Percentiles rank a stretch among this genome's conserved stretches.
Conservation (phyloP, 2,329 filamentous ascomycete genomes). For the Exophiala spinifera region DNA sequence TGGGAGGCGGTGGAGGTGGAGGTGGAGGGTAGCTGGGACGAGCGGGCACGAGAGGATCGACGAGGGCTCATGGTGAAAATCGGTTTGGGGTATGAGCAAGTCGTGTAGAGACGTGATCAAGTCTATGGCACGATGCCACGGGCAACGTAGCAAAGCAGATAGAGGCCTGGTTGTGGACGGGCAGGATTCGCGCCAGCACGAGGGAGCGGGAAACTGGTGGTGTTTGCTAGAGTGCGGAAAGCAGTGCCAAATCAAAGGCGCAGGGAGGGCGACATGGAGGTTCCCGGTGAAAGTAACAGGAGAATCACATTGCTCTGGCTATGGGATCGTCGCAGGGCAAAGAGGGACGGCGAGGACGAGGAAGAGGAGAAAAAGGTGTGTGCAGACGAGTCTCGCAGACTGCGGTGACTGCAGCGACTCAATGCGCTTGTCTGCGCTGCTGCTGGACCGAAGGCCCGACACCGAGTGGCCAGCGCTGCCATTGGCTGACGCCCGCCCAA, state of each 20-base stretch:
- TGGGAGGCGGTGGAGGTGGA: conserved; percentile 66
- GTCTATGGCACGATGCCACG: background rate
- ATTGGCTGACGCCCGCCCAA: background rate
- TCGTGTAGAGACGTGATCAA: no score
- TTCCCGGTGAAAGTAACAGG: conserved; percentile 12
- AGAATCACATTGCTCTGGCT: conserved; percentile 13
- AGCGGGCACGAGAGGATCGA: conserved; percentile 87
- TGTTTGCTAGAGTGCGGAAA: conserved; percentile 5
- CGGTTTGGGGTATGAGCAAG: no score
- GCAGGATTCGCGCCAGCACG: conserved; percentile 9
- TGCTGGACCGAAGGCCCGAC: background rate
- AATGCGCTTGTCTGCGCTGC: background rate
- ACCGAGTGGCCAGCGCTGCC: background rate
- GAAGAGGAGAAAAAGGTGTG: conserved; percentile 6
- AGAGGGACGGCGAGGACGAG: background rate
- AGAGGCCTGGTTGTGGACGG: conserved; percentile 3
- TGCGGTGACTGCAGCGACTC: background rate
- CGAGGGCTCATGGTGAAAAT: conserved; percentile 62
- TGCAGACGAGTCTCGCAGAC: background rate
- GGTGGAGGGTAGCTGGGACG: conserved; percentile 66
- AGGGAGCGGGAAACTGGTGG: conserved; percentile 11
- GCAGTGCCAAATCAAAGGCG: conserved; percentile 2
- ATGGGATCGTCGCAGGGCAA: background rate
- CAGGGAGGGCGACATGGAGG: conserved; percentile 1
- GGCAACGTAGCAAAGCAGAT: background rate